A percentile compares a stretch with the other conserved stretches of the same genome.
Evolutionary conservation across 495 filamentous ascomycete genomes (phyloP).

Genomic region (Penicillium chermesinum): DNA sequence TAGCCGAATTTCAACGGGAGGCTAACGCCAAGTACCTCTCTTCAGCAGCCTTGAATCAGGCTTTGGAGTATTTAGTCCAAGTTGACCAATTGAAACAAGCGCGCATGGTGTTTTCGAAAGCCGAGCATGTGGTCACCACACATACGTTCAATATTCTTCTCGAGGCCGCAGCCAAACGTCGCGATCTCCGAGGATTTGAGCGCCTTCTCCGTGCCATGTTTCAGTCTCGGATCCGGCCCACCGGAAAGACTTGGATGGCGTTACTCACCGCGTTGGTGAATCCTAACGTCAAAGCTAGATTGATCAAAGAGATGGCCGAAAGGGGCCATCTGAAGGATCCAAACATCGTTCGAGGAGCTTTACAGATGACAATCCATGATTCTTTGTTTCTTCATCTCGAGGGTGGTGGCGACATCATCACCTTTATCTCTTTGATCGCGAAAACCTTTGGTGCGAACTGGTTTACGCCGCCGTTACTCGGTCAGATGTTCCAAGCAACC

Average conservation of each 20-base stretch:
- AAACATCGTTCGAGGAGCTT: slow-evolving; percentile 15
- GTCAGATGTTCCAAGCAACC: slow-evolving; percentile 33
- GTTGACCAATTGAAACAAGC: slow-evolving; percentile 25
- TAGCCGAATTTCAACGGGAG: slow-evolving; percentile 22
- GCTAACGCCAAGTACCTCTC: slow-evolving; percentile 26
- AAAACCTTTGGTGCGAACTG: slow-evolving; percentile 26
- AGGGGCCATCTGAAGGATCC: slow-evolving; percentile 26
- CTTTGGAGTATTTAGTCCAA: slow-evolving; percentile 34
- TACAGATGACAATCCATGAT: slow-evolving; percentile 31
- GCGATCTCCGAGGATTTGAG: slow-evolving; percentile 32
- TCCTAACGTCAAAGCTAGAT: slow-evolving; percentile 22
- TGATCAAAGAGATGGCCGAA: slow-evolving; percentile 33
- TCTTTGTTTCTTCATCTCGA: slow-evolving; percentile 31
- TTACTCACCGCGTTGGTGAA: slow-evolving; percentile 32
- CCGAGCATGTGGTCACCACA: slow-evolving; percentile 33
- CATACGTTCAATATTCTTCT: slow-evolving; percentile 45
- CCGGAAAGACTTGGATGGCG: slow-evolving; percentile 40
- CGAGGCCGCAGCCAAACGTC: slow-evolving; percentile 27
- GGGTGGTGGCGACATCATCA: slow-evolving; percentile 26
- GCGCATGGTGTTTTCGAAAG: slow-evolving; percentile 23
- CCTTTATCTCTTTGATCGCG: slow-evolving; percentile 32
- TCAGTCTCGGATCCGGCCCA: slow-evolving; percentile 30
- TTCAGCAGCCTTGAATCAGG: slow-evolving; percentile 37
- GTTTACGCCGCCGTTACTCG: slow-evolving; percentile 30
- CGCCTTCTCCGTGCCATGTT: slow-evolving; percentile 30